Base-by-base conservation (phyloP, 164 flowering plant genomes). In the Sedum album region DNA sequence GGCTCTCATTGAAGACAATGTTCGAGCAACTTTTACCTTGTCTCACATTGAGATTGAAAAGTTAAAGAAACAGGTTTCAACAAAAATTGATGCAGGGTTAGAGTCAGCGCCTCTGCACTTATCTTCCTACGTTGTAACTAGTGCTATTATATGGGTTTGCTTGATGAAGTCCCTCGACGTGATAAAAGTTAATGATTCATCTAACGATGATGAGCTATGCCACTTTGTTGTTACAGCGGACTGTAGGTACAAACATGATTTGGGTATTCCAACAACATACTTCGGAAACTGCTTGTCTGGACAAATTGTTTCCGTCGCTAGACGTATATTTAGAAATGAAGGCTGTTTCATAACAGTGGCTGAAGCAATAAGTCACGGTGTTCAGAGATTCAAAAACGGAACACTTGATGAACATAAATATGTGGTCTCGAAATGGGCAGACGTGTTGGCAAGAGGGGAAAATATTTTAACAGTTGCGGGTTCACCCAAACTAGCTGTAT, bases 91-190 rank as follows among this genome's bases (percentile, higher is more conserved):
- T 46, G 55, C 31, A 23, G 41, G 26, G 61, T 0, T 11, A 20
- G 26, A n/a, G 25, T 5, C 25, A 49, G 25, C 9, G 25, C 61
- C 31, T 14, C 60, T 55, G 1, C 72, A 74, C 41, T 20, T 69
- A 15, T 80, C 87, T 0, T 65, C 81, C 0, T 86, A 76, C 33
- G 73, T 72, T 5, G 71, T 76, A 0, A 57, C 68, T 0, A 75
- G 78, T 20, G 84, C 87, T 0, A 76, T 71, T 23, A 65, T 73
- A 2, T 82, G 88, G 87, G 72, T 63, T 21, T 81, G 87, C 38
- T 9, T 80, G 49, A 44, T 72, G 9, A 82, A 77, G 53, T 69
- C 76, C 0, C 30, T 33, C 6, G 30, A n/a, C 36, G 13, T 0
- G 66, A 17, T 10, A 57, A 66, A 10, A 60, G 31, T 5, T 26